Percentiles rank a stretch among this genome's conserved stretches.
phyloP scores from a whole-genome alignment of 306 rosid species.

The Carpinus fangiana region DNA sequence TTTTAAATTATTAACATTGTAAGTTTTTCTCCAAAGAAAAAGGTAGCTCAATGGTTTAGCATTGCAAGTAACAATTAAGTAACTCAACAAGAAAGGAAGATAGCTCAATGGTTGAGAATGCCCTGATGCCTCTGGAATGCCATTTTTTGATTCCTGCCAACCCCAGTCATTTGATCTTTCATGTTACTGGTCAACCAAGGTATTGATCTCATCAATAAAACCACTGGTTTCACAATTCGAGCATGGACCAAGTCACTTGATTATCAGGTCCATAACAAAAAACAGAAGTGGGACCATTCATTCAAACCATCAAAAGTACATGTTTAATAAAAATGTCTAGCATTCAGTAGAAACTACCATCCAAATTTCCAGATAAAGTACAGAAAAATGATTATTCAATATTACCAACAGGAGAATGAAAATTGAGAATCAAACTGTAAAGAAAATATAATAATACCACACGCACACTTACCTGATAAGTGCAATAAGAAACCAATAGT shows the following conservation, averaged over 20 bases:
- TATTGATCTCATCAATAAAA: background rate
- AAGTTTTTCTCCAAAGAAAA: background rate
- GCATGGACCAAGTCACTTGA: background rate
- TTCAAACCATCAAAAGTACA: background rate
- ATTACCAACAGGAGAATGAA: background rate
- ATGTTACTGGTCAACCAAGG: background rate
- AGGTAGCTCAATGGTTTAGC: background rate
- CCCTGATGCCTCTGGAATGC: background rate
- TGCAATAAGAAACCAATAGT: conserved; percentile 62
- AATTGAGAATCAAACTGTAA: background rate
- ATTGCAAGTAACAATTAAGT: background rate
- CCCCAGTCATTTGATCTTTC: background rate
- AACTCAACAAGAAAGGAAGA: conserved; percentile 1
- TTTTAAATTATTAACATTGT: background rate
- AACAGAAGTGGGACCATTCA: background rate
- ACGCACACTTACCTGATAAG: conserved; percentile 66
- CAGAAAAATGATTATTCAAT: background rate
- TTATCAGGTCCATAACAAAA: background rate
- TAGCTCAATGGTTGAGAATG: background rate
- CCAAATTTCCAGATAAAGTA: background rate
- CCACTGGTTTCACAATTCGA: background rate
- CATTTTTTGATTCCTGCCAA: background rate
- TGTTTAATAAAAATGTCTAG: background rate
- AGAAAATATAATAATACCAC: conserved; percentile 2
- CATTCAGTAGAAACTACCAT: background rate